Evolutionary conservation across 1,139 yeast genomes (phyloP).

Genomic region (Tardiomyces depauwii): DNA sequence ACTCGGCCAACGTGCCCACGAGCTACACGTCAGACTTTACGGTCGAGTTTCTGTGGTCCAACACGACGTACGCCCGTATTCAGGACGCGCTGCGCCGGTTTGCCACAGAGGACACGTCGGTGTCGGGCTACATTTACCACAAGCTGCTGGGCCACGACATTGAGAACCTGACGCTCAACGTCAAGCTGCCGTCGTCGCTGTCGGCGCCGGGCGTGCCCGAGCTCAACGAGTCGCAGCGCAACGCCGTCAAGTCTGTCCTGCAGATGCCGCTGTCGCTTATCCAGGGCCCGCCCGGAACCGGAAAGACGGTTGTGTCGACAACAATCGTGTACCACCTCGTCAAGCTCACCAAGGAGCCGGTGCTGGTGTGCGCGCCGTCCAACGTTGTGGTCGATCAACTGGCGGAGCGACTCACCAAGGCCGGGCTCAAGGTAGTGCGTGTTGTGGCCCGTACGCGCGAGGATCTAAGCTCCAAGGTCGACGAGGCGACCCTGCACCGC

Average conservation of each 20-base stretch:
- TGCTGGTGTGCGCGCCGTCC: constrained; percentile 90
- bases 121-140: constrained; percentile 69
- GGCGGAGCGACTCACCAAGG: constrained; percentile 52
- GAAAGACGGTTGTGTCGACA: constrained; percentile 91
- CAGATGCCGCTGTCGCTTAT: constrained; percentile 71
- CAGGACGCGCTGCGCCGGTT: constrained; percentile 63
- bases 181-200: constrained; percentile 42
- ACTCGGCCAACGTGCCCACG: constrained; percentile 39
- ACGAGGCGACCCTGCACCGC: constrained; percentile 17
- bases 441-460: constrained; percentile 70
- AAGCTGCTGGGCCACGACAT: constrained; percentile 77
- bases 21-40: constrained; percentile 57
- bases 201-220: constrained; percentile 59
- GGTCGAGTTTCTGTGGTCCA: constrained; percentile 87
- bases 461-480: constrained; percentile 16
- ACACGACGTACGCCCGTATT: constrained; percentile 74
- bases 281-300: constrained; percentile 99
- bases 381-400: constrained; percentile 93
- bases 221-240: constrained; percentile 66
- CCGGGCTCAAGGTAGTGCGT: constrained; percentile 71
- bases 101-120: constrained; percentile 62
- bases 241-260: constrained; percentile 65
- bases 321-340: constrained; percentile 73
- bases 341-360: constrained; percentile 43
- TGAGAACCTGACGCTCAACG: constrained; percentile 32